Evolutionary conservation across 208 protist species (phyloP).

Genomic region (Angomonas desouzai): DNA sequence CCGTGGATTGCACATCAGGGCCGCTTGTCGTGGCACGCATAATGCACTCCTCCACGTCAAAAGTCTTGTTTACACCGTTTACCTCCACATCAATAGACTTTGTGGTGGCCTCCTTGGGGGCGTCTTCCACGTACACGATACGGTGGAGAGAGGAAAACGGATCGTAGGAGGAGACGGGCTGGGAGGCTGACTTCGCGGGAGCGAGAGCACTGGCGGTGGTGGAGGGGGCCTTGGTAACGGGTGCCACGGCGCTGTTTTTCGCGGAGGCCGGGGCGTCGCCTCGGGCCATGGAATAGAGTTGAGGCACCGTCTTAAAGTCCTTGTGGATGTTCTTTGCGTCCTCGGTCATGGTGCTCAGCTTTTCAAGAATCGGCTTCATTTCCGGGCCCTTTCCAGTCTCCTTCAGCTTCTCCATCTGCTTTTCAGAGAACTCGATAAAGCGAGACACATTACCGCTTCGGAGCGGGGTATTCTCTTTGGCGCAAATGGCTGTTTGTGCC

Average conservation of each 20-base stretch:
- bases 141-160: slow-evolving; percentile 49
- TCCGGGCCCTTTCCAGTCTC: slow-evolving; percentile 16
- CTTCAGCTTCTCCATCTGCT: slow-evolving; percentile 27
- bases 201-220: neutral
- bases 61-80: slow-evolving; percentile 33
- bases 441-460: slow-evolving; percentile 59
- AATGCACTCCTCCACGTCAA: slow-evolving; percentile 57
- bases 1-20: slow-evolving; percentile 23
- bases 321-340: slow-evolving; percentile 37
- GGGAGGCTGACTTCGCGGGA: neutral
- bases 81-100: slow-evolving; percentile 38
- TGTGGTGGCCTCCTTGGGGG: slow-evolving; percentile 15
- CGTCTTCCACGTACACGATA: slow-evolving; percentile 35
- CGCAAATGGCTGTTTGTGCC: slow-evolving; percentile 22
- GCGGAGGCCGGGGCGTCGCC: neutral
- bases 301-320: slow-evolving; percentile 30
- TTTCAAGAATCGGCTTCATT: slow-evolving; percentile 27
- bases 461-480: slow-evolving; percentile 32
- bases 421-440: slow-evolving; percentile 53
- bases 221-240: neutral
- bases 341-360: slow-evolving; percentile 33
- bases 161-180: neutral
- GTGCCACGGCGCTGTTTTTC: neutral
- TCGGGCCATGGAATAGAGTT: slow-evolving; percentile 15
- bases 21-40: slow-evolving; percentile 10